phyloP scores from a whole-genome alignment of 1,284 basidiomycete genomes.

The Erythrobasidium hasegawianum region DNA sequence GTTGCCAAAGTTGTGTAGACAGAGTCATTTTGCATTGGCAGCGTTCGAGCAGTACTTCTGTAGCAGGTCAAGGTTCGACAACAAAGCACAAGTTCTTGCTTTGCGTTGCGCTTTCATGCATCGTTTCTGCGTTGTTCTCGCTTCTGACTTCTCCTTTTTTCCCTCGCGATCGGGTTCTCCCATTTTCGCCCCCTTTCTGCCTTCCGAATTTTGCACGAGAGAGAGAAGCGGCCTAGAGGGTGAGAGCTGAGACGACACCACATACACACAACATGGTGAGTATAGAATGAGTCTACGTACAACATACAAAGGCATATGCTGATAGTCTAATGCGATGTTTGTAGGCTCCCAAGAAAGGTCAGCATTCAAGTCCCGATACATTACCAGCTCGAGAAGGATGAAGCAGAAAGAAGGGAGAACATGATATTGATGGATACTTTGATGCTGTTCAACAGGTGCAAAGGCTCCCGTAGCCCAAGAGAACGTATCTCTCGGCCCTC shows the following conservation, averaged over 20 bases:
- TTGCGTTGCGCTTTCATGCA: too few species aligned
- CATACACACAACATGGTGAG: constrained; percentile 25
- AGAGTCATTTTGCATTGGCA: too few species aligned
- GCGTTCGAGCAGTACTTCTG: too few species aligned
- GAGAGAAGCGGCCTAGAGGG: too few species aligned
- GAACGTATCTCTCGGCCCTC: constrained; percentile 75
- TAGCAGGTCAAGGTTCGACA: too few species aligned
- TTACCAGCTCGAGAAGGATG: constrained; percentile 2
- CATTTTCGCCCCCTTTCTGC: too few species aligned
- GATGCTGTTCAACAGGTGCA: constrained; percentile 27
- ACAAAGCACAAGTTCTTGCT: too few species aligned
- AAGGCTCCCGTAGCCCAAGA: constrained; percentile 32
- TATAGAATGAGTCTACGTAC: constrained; percentile 1
- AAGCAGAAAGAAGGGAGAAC: constrained; percentile 2
- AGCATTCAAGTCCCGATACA: constrained; percentile 3
- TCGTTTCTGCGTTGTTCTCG: too few species aligned
- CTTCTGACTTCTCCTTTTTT: too few species aligned
- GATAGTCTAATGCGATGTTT: background rate
- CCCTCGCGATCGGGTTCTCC: too few species aligned
- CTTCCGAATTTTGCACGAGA: too few species aligned
- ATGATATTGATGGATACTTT: background rate
- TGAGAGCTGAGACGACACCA: too few species aligned
- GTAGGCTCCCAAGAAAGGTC: constrained; percentile 33
- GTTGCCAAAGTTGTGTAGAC: constrained; percentile 54
- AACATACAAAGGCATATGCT: background rate